Conservation (phyloP, 352 stramenopile genomes). For the Phytophthora syringae region DNA sequence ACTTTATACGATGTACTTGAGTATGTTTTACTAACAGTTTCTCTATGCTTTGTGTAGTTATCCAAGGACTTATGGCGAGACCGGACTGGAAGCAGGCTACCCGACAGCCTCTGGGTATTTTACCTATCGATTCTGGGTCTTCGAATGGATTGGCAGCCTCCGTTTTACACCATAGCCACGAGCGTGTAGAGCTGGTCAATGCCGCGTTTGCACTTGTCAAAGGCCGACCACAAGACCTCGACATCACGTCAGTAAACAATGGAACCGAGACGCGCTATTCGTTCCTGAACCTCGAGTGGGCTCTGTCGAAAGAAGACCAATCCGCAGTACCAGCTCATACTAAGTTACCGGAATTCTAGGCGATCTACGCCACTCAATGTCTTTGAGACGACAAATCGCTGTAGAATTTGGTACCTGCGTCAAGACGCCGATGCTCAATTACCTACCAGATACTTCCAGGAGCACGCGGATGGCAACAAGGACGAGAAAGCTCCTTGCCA, state of each 20-base stretch:
- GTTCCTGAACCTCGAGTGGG: constrained; percentile 79
- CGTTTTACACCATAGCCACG: constrained; percentile 45
- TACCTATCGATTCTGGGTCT: constrained; percentile 39
- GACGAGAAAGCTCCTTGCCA: constrained; percentile 5
- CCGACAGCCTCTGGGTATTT: constrained; percentile 51
- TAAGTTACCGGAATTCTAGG: constrained; percentile 56
- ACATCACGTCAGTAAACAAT: constrained; percentile 59
- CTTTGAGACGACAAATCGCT: constrained; percentile 45
- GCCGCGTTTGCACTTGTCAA: constrained; percentile 61
- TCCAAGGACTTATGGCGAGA: constrained; percentile 69
- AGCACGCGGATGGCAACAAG: constrained; percentile 24
- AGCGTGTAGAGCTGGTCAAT: constrained; percentile 35
- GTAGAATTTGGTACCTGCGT: constrained; percentile 40
- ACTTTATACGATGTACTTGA: no score
- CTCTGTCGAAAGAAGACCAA: constrained; percentile 58
- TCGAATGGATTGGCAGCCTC: constrained; percentile 64
- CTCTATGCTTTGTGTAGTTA: constrained; percentile 38
- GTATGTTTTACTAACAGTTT: constrained; percentile 9
- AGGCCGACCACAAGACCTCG: constrained; percentile 52
- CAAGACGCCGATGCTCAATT: constrained; percentile 21
- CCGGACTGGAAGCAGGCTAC: constrained; percentile 67
- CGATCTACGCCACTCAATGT: constrained; percentile 56
- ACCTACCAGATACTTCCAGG: constrained; percentile 39
- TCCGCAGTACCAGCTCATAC: constrained; percentile 52
- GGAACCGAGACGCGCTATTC: constrained; percentile 51